Conservation (phyloP, 2,329 filamentous ascomycete genomes). For the Aspergillus thermomutatus region DNA sequence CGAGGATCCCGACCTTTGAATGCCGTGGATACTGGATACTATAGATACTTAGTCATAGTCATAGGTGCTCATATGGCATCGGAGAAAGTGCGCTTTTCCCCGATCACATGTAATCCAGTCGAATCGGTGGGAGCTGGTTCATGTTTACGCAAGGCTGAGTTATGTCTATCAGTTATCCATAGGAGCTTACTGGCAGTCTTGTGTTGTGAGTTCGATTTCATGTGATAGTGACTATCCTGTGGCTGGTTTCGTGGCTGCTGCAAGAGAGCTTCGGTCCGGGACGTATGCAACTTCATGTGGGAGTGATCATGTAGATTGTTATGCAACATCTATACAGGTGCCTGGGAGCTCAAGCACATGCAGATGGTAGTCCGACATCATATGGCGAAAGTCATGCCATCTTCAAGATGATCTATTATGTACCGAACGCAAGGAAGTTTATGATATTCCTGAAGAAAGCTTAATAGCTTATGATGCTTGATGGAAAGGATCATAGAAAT, state of each 20-base stretch:
- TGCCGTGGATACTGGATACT: neutral
- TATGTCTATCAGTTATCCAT: too few species aligned
- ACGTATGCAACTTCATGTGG: neutral
- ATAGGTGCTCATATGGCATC: too few species aligned
- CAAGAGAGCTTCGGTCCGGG: neutral
- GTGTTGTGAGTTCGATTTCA: neutral
- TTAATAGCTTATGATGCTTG: neutral
- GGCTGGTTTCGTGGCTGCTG: neutral
- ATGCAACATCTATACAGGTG: neutral
- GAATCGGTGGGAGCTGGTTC: neutral
- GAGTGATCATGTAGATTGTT: too few species aligned
- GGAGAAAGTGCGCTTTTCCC: conserved; percentile 8
- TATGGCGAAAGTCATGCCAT: neutral
- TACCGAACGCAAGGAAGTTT: neutral
- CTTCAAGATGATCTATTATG: neutral
- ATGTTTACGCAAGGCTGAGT: neutral
- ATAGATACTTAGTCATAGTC: too few species aligned
- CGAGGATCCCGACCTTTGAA: neutral
- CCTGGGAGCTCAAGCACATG: neutral
- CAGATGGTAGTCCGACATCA: neutral
- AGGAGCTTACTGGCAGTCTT: neutral
- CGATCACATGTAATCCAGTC: conserved; percentile 7
- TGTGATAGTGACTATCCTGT: neutral
- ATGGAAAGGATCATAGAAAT: neutral
- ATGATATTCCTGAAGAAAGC: too few species aligned